phyloP scores from a whole-genome alignment of 208 protist species.

The Phytomonas sp. region DNA sequence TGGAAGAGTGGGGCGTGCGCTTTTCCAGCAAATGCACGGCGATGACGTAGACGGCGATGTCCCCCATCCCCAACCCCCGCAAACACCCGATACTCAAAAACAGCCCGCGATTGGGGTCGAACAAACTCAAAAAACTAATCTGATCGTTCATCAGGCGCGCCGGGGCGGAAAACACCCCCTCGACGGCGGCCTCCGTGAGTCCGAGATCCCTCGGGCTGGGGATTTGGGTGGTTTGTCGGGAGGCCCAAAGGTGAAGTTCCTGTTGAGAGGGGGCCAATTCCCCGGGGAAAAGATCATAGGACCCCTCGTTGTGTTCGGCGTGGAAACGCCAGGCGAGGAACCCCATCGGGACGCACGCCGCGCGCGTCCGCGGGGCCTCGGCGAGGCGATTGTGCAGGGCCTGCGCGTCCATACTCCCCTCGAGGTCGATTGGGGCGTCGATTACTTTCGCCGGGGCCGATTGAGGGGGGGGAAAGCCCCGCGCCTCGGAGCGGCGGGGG shows the following conservation, averaged over 20 bases:
- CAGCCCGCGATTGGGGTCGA: slow-evolving; percentile 35
- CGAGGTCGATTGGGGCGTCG: slow-evolving; percentile 35
- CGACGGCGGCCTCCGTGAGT: slow-evolving; percentile 19
- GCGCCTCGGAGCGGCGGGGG: slow-evolving; percentile 51
- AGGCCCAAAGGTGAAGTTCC: slow-evolving; percentile 32
- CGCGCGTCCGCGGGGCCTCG: slow-evolving; percentile 21
- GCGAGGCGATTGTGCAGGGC: slow-evolving; percentile 40
- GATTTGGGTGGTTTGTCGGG: slow-evolving; percentile 13
- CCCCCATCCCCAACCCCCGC: slow-evolving; percentile 32
- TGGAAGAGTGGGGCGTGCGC: not conserved
- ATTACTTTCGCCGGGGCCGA: no score
- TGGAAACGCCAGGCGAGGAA: slow-evolving; percentile 58
- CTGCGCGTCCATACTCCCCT: slow-evolving; percentile 51
- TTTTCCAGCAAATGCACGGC: slow-evolving; percentile 21
- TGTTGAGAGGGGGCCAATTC: slow-evolving; percentile 41
- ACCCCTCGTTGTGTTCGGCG: slow-evolving; percentile 17
- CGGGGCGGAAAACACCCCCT: slow-evolving; percentile 29
- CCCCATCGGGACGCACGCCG: slow-evolving; percentile 35
- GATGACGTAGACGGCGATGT: slow-evolving; percentile 37
- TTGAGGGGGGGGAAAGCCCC: no score
- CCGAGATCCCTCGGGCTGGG: slow-evolving; percentile 9
- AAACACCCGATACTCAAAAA: slow-evolving; percentile 49
- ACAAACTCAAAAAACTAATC: slow-evolving; percentile 38
- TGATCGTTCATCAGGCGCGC: slow-evolving; percentile 18
- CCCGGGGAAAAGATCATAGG: slow-evolving; percentile 41